Base-by-base conservation (phyloP, 2,329 filamentous ascomycete species). In the Teratosphaeria nubilosa region DNA sequence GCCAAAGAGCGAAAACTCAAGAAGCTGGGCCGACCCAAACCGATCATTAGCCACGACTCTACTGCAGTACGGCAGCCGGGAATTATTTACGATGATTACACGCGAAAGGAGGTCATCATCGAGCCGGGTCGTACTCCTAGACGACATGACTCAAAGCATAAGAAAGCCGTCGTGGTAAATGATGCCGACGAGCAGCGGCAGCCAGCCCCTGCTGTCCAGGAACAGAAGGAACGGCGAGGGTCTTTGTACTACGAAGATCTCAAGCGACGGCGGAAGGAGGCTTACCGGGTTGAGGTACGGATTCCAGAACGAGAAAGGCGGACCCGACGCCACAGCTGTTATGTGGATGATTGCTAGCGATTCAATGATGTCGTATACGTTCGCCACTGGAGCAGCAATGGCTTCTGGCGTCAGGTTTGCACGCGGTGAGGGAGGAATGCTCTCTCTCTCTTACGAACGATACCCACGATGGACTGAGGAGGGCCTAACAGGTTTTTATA, bases 21-120 rank as follows among this genome's bases (percentile, higher is more conserved):
- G 67, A 66, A 69, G 68, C 58, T 70, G 66, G 55, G 68, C 65
- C 55, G 62, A 31, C 56, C 58, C 24, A 51, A 59, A 7, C 71
- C 74, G 14, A 72, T 77, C 60, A 68, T 77, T 63, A 75, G 71
- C 68, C 75, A 76, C 70, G 75, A 77, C 64, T 66, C 68, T 57
- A 71, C 67, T 62, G 16, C n/a, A 48, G 41, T 6, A 7, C 51
- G 24, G 50, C 50, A 51, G 13, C 22, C 22, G 24, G 25, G 16
- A 24, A 24, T 52, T 7, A 25, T 30, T 3, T 20, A 55, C 27
- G 37, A 51, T 20, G 53, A 52, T 68, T 66, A 65, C 51, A 59
- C 24, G 22, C 48, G 51, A 30, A 41, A 32, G 16, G 48, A 59
- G 27, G 58, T 58, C 20, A 50, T 59, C 24, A 57, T 66, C 32